Evolutionary conservation across 2,329 filamentous ascomycete species (phyloP), one percentile per base, ranked within the genome.

Genomic region (Colletotrichum spinosum): DNA sequence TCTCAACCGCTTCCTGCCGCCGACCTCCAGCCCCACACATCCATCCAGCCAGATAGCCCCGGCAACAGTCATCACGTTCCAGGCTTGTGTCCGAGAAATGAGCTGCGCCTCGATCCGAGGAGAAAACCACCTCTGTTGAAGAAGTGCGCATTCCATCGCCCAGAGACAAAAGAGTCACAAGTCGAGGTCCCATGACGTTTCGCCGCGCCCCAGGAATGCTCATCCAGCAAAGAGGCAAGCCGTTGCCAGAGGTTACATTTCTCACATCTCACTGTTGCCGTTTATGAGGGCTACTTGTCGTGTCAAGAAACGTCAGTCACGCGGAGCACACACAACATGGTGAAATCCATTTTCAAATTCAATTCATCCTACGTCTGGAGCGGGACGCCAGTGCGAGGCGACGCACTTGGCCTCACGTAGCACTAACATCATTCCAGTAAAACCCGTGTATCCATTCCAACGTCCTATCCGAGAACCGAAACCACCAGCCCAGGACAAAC

Each of bases 311-410:
- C 25, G 25, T 25, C 25, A 25, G 25, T 25, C 25, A 5, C 25
- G 25, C 4, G 25, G 25, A 25, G 25, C 25, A 25, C 25, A 25
- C 25, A 25, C 25, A 25, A 25, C 25, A 25, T 15, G n/a, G 13
- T 11, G 8, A 55, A 63, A 48, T 60, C 38, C 61, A 65, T n/a
- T 60, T 8, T 39, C 51, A 57, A 53, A 45, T 60, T 49, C 46
- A 15, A 37, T 13, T 62, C 8, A 49, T 61, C 52, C 58, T 15
- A 25, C 35, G 41, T n/a, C 52, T 15, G 35, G 42, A 34, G 15
- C 44, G 44, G 35, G 25, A 44, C 37, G 37, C 12, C 10, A 34
- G 12, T 8, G 8, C 9, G 39, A 60, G 55, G 49, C 49, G 7
- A 59, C 33, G 11, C 38, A n/a, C 42, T 34, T 59, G 60, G 49